Evolutionary conservation across 495 filamentous ascomycete species (phyloP).

Genomic region (Penicillium lagena): DNA sequence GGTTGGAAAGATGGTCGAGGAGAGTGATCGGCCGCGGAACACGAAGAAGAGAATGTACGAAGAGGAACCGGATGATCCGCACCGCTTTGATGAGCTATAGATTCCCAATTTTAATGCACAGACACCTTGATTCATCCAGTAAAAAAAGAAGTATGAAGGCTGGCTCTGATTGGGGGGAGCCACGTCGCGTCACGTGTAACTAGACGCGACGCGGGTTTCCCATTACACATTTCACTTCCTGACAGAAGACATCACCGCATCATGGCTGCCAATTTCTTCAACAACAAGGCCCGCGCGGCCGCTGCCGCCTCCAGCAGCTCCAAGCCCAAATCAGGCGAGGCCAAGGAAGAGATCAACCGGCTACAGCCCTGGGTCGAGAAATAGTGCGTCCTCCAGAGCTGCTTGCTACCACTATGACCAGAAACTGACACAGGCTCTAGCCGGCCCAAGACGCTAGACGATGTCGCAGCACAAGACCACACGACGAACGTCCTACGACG

Average conservation of each 20-base stretch:
- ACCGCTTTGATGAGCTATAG: constrained; percentile 44
- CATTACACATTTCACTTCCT: too few species aligned
- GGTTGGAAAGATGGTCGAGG: constrained; percentile 49
- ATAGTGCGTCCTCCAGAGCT: constrained; percentile 61
- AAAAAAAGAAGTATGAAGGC: too few species aligned
- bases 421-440: constrained; percentile 36
- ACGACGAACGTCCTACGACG: constrained; percentile 87
- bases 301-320: constrained; percentile 48
- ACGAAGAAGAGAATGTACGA: constrained; percentile 86
- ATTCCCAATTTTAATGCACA: constrained; percentile 29
- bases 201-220: too few species aligned
- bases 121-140: not conserved
- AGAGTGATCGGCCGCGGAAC: constrained; percentile 50
- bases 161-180: too few species aligned
- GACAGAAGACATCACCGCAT: too few species aligned
- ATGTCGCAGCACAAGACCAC: constrained; percentile 97
- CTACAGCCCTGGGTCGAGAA: constrained; percentile 98
- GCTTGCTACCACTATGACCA: not conserved
- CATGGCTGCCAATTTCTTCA: constrained; percentile 76
- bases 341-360: constrained; percentile 56
- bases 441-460: constrained; percentile 84
- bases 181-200: too few species aligned
- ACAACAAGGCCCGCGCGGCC: constrained; percentile 85
- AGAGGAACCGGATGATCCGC: constrained; percentile 31
- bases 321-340: constrained; percentile 47